These are phyloP conservation scores for Beauveria asiatica DNA, from an alignment of 2,329 filamentous ascomycete genomes.

Conservation along the genomic window DNA sequence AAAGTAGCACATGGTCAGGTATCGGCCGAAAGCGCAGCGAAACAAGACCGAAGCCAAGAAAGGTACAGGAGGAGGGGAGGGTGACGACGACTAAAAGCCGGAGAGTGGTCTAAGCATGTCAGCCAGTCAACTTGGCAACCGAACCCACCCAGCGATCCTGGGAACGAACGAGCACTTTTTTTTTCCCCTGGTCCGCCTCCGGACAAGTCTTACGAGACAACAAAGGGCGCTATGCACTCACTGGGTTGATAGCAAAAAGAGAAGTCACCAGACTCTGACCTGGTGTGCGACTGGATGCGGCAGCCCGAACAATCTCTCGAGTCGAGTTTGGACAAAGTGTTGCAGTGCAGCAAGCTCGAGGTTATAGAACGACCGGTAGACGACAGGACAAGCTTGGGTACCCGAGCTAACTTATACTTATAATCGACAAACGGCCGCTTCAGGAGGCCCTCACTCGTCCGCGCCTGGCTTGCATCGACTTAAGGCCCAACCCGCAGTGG, in stretches of 20 bases:
- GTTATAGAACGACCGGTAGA: conserved; percentile 1
- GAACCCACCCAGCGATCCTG: conserved; percentile 11
- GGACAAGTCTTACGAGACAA: neutral
- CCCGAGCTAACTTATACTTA: conserved; percentile 32
- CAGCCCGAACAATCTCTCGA: neutral
- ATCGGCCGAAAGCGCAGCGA: conserved; percentile 6
- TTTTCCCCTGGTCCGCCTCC: neutral
- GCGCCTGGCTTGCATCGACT: conserved; percentile 10
- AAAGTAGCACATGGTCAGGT: conserved; percentile 79
- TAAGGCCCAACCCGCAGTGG: conserved; percentile 12
- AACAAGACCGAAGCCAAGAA: conserved; percentile 12
- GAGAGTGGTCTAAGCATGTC: conserved; percentile 9
- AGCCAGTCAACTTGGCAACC: conserved; percentile 10
- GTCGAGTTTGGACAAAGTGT: neutral
- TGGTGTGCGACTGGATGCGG: neutral
- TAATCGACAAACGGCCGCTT: conserved; percentile 17
- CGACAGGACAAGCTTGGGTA: conserved; percentile 16
- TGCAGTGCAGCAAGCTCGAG: neutral
- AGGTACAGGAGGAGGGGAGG: neutral
- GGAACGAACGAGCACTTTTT: conserved; percentile 4
- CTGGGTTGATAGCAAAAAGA: neutral
- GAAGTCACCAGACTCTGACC: neutral
- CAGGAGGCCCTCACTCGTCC: conserved; percentile 18
- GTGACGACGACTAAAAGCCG: conserved; percentile 7
- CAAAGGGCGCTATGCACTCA: neutral